phyloP scores from a whole-genome alignment of 2,329 filamentous ascomycete species.

The Claviceps arundinis region DNA sequence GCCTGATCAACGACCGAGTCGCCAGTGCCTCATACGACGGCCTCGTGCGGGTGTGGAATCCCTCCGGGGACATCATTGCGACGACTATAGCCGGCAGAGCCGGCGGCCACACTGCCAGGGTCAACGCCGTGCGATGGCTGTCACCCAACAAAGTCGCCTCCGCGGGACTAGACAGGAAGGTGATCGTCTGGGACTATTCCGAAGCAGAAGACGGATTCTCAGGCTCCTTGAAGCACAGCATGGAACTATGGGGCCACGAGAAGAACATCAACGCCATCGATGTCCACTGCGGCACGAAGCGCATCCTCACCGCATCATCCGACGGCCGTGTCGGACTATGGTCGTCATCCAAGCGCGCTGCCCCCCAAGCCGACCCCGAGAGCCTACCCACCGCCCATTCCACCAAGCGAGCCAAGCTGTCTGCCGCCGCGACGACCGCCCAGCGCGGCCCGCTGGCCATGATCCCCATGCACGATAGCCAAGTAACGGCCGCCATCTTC shows the following conservation, averaged over 20 bases:
- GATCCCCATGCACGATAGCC: constrained; percentile 56
- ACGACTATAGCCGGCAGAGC: constrained; percentile 53
- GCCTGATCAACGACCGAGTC: constrained; percentile 39
- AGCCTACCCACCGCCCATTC: constrained; percentile 54
- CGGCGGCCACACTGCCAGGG: constrained; percentile 61
- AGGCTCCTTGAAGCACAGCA: constrained; percentile 51
- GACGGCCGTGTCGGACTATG: constrained; percentile 82
- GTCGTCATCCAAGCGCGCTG: constrained; percentile 65
- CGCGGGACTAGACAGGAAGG: constrained; percentile 68
- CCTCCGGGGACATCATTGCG: constrained; percentile 71
- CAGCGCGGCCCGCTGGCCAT: constrained; percentile 70
- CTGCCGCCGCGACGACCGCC: constrained; percentile 30
- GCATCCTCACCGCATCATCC: constrained; percentile 72
- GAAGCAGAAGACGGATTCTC: constrained; percentile 50
- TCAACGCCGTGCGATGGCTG: constrained; percentile 76
- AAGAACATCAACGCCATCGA: constrained; percentile 62
- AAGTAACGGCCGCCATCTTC: constrained; percentile 72
- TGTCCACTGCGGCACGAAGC: constrained; percentile 57
- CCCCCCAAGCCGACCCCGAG: constrained; percentile 56
- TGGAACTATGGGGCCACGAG: constrained; percentile 77
- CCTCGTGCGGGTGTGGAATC: constrained; percentile 76
- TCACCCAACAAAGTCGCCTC: constrained; percentile 69
- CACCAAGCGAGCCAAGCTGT: constrained; percentile 64
- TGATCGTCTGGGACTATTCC: constrained; percentile 81
- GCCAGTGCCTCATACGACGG: constrained; percentile 94